Evolutionary conservation across 2,329 filamentous ascomycete species (phyloP).

Genomic region (Zymoseptoria crescenta): DNA sequence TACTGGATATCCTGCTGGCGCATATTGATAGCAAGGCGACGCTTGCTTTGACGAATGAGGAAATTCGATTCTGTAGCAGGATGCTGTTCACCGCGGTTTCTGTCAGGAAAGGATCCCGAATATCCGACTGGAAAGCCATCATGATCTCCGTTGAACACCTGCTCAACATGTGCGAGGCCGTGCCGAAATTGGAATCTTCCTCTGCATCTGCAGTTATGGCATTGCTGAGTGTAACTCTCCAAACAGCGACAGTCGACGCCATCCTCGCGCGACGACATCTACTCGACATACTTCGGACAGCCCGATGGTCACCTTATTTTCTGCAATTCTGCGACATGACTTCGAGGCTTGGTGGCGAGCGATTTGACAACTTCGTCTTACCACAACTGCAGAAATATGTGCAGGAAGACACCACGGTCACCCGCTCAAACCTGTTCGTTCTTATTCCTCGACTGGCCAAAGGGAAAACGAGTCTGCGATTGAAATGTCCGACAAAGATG

Average conservation of each 20-base stretch:
- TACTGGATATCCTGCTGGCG: conserved; percentile 56
- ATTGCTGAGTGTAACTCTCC: conserved; percentile 57
- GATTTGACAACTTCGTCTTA: conserved; percentile 72
- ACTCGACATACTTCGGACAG: conserved; percentile 57
- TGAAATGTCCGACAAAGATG: conserved; percentile 5
- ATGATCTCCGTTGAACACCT: conserved; percentile 39
- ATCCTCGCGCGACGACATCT: conserved; percentile 62
- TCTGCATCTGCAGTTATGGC: conserved; percentile 35
- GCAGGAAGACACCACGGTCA: conserved; percentile 43
- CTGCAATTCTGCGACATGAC: conserved; percentile 79
- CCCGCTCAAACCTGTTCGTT: conserved; percentile 5
- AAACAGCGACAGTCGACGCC: conserved; percentile 69
- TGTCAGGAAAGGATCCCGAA: conserved; percentile 71
- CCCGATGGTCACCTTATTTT: conserved; percentile 63
- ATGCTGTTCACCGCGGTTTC: conserved; percentile 64
- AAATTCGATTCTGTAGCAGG: conserved; percentile 34
- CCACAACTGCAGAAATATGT: conserved; percentile 82
- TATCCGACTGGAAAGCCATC: conserved; percentile 63
- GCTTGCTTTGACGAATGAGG: conserved; percentile 26
- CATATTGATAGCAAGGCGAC: conserved; percentile 34
- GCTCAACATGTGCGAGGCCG: conserved; percentile 19
- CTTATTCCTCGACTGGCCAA: conserved; percentile 9
- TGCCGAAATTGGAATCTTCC: conserved; percentile 12
- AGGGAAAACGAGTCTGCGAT: conserved; percentile 4
- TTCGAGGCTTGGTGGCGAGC: conserved; percentile 61